phyloP scores from a whole-genome alignment of 2,329 filamentous ascomycete species.

The Boeremia lycopersici region DNA sequence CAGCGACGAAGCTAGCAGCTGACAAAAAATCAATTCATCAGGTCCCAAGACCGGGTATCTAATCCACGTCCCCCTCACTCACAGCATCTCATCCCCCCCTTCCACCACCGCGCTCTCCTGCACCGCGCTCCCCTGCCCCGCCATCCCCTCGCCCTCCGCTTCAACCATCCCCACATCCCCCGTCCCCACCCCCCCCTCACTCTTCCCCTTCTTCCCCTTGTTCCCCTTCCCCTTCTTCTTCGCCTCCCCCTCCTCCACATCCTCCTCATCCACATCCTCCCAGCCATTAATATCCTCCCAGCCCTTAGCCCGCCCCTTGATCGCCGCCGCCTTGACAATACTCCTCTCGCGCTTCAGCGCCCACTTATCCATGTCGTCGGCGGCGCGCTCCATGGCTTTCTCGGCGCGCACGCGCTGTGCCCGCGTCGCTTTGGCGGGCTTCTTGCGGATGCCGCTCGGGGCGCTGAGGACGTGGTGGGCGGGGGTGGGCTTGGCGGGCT shows the following conservation, averaged over 20 bases:
- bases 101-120: background rate
- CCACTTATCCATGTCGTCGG: conserved; percentile 59
- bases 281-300: conserved; percentile 48
- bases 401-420: conserved; percentile 58
- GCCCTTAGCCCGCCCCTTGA: conserved; percentile 55
- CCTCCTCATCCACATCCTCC: conserved; percentile 6
- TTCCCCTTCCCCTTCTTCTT: conserved; percentile 7
- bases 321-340: conserved; percentile 53
- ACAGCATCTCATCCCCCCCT: conserved; percentile 39
- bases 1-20: background rate
- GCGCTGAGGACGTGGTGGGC: conserved; percentile 67
- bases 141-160: too few species aligned
- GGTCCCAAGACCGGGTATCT: conserved; percentile 18
- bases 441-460: conserved; percentile 74
- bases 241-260: conserved; percentile 19
- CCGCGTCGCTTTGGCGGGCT: conserved; percentile 55
- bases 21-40: conserved; percentile 9
- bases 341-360: conserved; percentile 63
- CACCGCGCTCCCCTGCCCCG: conserved; percentile 27
- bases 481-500: conserved; percentile 30
- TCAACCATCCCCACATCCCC: conserved; percentile 37
- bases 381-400: conserved; percentile 59
- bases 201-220: background rate
- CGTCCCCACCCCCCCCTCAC: conserved; percentile 11
- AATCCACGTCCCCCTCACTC: conserved; percentile 1